Evolutionary conservation across 768 basidiomycete species (phyloP), one percentile per base, ranked within the genome.

Genomic region (Boletus patriciae): DNA sequence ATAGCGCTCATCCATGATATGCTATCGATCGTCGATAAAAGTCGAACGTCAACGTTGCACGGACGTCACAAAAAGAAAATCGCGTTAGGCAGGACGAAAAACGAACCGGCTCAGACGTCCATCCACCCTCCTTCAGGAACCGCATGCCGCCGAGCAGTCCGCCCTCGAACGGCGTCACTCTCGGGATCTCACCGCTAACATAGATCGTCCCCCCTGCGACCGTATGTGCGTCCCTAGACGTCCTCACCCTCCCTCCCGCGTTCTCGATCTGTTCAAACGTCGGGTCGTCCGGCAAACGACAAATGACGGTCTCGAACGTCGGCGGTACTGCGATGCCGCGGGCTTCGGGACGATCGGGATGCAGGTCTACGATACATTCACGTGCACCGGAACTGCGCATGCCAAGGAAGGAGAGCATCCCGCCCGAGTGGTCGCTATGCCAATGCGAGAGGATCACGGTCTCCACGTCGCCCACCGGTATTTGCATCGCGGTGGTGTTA

Each of bases 1-100:
- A 66, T 92, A 94, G 23, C 92, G 78, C 66, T 94, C 92, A 62
- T 93, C 92, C 84, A 87, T 84, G 60, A 94, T 83, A 47, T 86
- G 78, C 88, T 92, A 55, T 5, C 50, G 7, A 46, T 37, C 25
- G 4, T 40, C 34, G 9, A 31, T 11, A 31, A 31, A 31, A 13
- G 15, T 9, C 1, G 25, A 48, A n/a, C 21, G 23, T 19, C 43
- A 13, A 40, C 25, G 6, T 19, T 36, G 31, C n/a, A 33, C 36
- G 9, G 9, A 37, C 16, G 6, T 3, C 25, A 25, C 25, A 25
- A 2, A 25, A 25, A 4, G n/a, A 5, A 10, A 6, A 21, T 9
- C 31, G 4, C 47, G 10, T 21, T 13, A 13, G 15, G 10, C 29
- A 37, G 2, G 27, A 48, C n/a, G 11, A 23, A 37, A 36, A 25